phyloP scores from a whole-genome alignment of 1,139 yeast species.

The Sugiyamaella pinicola region DNA sequence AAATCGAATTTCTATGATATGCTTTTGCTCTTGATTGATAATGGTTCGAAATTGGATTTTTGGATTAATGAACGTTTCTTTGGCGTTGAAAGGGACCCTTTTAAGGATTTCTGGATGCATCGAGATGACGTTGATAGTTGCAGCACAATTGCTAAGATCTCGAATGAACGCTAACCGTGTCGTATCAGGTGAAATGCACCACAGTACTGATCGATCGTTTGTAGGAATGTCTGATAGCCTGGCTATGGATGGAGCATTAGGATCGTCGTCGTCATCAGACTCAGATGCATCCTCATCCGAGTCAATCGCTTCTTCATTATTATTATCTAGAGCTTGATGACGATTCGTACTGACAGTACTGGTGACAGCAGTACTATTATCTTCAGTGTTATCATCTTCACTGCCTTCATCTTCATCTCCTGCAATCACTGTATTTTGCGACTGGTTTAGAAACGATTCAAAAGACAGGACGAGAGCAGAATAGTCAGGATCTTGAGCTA shows the following conservation, averaged over 20 bases:
- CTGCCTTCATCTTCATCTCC: slow-evolving; percentile 13
- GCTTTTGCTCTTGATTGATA: slow-evolving; percentile 12
- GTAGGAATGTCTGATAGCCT: not conserved
- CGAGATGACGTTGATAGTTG: not conserved
- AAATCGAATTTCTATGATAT: slow-evolving; percentile 9
- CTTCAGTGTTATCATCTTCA: slow-evolving; percentile 10
- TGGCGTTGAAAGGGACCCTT: slow-evolving; percentile 1
- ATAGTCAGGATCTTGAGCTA: slow-evolving; percentile 10
- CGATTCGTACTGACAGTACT: not conserved
- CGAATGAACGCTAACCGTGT: slow-evolving; percentile 15
- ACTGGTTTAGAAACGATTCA: slow-evolving; percentile 1
- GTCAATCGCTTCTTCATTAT: not conserved
- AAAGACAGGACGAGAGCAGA: not conserved
- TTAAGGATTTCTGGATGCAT: slow-evolving; percentile 1
- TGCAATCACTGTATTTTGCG: not conserved
- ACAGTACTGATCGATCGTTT: not conserved
- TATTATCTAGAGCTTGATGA: not conserved
- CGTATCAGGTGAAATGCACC: slow-evolving; percentile 15
- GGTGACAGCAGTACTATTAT: not conserved
- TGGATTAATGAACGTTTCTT: not conserved
- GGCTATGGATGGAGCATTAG: slow-evolving; percentile 2
- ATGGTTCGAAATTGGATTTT: slow-evolving; percentile 11
- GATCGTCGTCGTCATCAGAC: slow-evolving; percentile 3
- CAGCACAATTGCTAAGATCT: not conserved
- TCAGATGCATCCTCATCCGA: not conserved